Evolutionary conservation across 805 yeast species (phyloP).

Genomic region (Blastobotrys robertii): DNA sequence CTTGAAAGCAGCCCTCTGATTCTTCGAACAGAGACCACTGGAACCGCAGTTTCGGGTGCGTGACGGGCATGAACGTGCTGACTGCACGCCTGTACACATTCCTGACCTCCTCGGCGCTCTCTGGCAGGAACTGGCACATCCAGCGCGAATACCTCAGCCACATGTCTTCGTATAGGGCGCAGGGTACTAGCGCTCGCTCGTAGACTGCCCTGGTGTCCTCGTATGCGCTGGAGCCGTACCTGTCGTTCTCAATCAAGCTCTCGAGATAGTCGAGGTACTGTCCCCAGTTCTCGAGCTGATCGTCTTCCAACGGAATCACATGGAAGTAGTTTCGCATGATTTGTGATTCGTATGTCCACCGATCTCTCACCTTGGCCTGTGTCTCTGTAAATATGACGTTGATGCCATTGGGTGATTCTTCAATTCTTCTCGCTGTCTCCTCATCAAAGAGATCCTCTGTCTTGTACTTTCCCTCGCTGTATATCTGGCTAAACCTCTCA

Average conservation of each 20-base stretch:
- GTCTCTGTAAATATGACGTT: constrained; percentile 34
- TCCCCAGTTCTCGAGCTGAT: constrained; percentile 48
- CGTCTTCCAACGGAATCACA: constrained; percentile 35
- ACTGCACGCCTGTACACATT: constrained; percentile 44
- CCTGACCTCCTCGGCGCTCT: constrained; percentile 26
- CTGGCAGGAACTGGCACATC: constrained; percentile 25
- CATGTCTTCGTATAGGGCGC: constrained; percentile 47
- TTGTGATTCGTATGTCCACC: constrained; percentile 71
- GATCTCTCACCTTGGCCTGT: constrained; percentile 42
- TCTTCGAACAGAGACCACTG: constrained; percentile 29
- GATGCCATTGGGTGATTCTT: constrained; percentile 2
- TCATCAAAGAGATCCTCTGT: constrained; percentile 5
- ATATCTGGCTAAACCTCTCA: constrained; percentile 25
- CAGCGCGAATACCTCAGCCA: constrained; percentile 67
- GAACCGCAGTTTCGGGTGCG: constrained; percentile 23
- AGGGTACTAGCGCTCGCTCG: constrained; percentile 51
- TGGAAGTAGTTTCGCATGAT: constrained; percentile 53
- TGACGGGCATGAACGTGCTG: constrained; percentile 25
- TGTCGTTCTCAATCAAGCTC: constrained; percentile 5
- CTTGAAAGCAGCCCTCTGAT: constrained; percentile 15
- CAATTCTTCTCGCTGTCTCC: constrained; percentile 9
- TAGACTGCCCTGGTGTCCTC: constrained; percentile 39
- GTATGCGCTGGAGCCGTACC: no score
- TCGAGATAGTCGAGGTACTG: constrained; percentile 52
- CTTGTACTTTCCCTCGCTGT: neutral